Conservation (phyloP, 257 asterid genomes). For the Nicotiana knightiana region DNA sequence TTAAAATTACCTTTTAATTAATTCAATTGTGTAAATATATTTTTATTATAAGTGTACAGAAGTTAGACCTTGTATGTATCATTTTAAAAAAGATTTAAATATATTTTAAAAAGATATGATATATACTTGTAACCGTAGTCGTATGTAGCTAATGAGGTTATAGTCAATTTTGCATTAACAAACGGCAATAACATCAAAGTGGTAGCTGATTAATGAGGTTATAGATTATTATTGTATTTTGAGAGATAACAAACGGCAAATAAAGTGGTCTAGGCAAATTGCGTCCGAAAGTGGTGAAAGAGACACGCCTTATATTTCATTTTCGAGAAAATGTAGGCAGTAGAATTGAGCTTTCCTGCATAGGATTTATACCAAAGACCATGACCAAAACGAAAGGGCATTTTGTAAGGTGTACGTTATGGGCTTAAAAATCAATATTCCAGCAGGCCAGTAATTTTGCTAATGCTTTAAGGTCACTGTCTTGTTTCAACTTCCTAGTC, state of each 20-base stretch:
- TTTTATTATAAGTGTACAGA: background rate
- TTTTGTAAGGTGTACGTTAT: background rate
- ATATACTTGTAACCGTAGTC: no score
- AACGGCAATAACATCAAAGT: no score
- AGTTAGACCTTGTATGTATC: background rate
- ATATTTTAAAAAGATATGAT: no score
- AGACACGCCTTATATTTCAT: background rate
- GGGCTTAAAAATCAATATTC: background rate
- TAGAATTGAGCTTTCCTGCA: background rate
- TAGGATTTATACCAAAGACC: constrained; percentile 1
- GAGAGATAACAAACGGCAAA: no score
- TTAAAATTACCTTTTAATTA: background rate
- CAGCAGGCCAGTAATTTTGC: background rate
- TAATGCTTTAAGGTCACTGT: constrained; percentile 18
- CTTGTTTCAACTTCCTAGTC: constrained; percentile 15
- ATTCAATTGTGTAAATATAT: background rate
- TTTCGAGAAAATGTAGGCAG: constrained; percentile 1
- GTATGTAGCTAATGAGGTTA: background rate
- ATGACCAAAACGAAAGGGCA: constrained; percentile 14
- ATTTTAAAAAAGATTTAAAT: no score
- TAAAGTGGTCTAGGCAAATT: background rate
- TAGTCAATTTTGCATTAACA: background rate
- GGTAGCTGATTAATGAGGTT: background rate
- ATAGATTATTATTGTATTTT: background rate
- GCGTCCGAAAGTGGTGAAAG: constrained; percentile 4